Evolutionary conservation across 2,329 filamentous ascomycete species (phyloP), one percentile per base, ranked within the genome.

Genomic region (Curvularia sp.): DNA sequence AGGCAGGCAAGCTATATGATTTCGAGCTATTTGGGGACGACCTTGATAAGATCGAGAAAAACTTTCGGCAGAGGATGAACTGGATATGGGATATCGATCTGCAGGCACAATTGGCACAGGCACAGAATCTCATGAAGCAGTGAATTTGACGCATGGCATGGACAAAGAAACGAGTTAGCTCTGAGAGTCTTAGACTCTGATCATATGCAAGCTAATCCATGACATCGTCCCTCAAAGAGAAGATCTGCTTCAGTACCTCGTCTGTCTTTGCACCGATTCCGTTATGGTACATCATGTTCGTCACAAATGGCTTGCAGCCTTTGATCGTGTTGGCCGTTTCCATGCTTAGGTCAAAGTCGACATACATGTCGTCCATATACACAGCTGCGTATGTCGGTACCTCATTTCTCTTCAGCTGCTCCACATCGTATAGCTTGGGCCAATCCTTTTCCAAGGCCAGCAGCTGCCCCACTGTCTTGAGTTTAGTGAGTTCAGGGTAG

Each of bases 361-460:
- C 93, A 70, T 96, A 97, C 91, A 97, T 95, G 73, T 97, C 93
- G 62, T 97, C 89, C 4, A 92, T 76, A 67, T 90, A 98, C 2
- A 87, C 89, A 0, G 91, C 92, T 1, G 93, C 90, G 71, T 95
- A 97, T 0, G 96, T 87, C 0, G 94, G 93, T 0, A 97, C 91
- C 58, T 88, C 83, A 69, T 97, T 97, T 68, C 83, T 85, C 18
- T 83, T 84, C 48, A 97, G 81, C 75, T 91, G 89, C 53, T 86
- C 84, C 61, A 86, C 81, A 70, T 96, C 86, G 74, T 97, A 97
- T 4, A 97, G 82, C 0, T 81, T 79, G 1, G 89, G 85, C 93
- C 94, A 97, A 61, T 88, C 84, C 4, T 83, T 77, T 44, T 85
- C 85, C 0, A 81, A 70, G 0, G 93, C 93, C 26, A 97, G 82